Conservation (phyloP, 176 grass and related monocot genomes). For the Eragrostis nindensis region DNA sequence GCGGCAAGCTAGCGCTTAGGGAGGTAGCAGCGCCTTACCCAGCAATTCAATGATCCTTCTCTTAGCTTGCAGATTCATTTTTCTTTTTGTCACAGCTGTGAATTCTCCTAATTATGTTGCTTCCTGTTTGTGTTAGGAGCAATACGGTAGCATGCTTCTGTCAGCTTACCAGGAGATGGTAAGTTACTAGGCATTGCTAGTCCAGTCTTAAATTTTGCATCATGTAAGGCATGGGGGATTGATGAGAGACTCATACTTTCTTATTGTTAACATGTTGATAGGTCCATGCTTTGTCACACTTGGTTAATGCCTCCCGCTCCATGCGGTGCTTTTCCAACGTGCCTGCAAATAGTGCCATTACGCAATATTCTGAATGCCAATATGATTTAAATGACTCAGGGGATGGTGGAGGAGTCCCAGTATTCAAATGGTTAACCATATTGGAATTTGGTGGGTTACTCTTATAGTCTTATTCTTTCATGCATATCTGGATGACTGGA, state of each 20-base stretch:
- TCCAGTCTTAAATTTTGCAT: neutral
- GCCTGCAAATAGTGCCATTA: slow-evolving; percentile 40
- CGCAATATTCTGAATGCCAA: slow-evolving; percentile 55
- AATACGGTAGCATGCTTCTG: slow-evolving; percentile 50
- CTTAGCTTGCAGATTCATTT: neutral
- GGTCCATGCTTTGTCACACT: slow-evolving; percentile 56
- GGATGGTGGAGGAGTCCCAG: slow-evolving; percentile 76
- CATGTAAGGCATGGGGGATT: neutral
- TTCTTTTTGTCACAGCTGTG: neutral
- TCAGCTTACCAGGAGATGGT: slow-evolving; percentile 84
- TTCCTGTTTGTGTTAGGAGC: slow-evolving; percentile 54
- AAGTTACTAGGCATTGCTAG: slow-evolving; percentile 26
- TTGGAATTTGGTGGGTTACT: slow-evolving; percentile 62
- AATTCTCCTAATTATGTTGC: slow-evolving; percentile 30
- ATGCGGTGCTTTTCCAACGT: slow-evolving; percentile 73
- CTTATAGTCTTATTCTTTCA: neutral
- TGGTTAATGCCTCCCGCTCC: slow-evolving; percentile 74
- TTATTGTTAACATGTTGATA: slow-evolving; percentile 36
- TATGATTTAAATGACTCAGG: slow-evolving; percentile 74
- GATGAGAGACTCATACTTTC: slow-evolving; percentile 22
- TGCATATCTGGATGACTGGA: slow-evolving; percentile 1
- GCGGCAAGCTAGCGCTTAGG: slow-evolving; percentile 60
- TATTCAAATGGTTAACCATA: slow-evolving; percentile 67
- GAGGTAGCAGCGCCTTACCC: slow-evolving; percentile 48
- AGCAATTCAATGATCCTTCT: slow-evolving; percentile 14